phyloP scores from a whole-genome alignment of 257 asterid genomes.

The Solanum microdontum region DNA sequence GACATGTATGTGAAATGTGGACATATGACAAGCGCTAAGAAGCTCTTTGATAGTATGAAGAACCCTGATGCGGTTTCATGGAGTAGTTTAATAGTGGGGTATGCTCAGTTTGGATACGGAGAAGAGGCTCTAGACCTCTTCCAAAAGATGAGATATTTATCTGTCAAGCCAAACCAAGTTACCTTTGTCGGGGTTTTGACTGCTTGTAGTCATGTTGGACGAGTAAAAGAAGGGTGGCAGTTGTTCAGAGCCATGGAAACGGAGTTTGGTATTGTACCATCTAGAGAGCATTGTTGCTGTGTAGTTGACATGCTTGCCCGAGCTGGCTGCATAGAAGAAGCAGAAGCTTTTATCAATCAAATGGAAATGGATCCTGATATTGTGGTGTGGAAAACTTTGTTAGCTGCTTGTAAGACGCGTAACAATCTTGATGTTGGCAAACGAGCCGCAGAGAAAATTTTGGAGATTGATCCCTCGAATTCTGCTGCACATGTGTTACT shows the following conservation, averaged over 20 bases:
- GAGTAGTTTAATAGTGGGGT: conserved; percentile 64
- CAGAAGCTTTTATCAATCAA: conserved; percentile 41
- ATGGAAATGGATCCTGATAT: conserved; percentile 37
- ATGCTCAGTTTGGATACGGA: conserved; percentile 58
- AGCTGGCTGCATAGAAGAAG: conserved; percentile 46
- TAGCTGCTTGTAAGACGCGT: conserved; percentile 46
- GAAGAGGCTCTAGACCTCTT: conserved; percentile 50
- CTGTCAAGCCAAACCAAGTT: conserved; percentile 55
- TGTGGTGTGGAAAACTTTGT: conserved; percentile 57
- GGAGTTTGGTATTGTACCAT: conserved; percentile 41
- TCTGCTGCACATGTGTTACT: conserved; percentile 58
- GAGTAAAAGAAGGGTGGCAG: conserved; percentile 62
- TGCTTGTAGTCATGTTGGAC: conserved; percentile 73
- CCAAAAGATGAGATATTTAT: conserved; percentile 34
- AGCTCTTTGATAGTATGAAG: conserved; percentile 36
- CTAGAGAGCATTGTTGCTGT: conserved; percentile 61
- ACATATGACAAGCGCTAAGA: conserved; percentile 33
- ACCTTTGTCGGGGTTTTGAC: conserved; percentile 66
- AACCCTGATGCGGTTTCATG: conserved; percentile 49
- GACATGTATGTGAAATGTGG: conserved; percentile 79
- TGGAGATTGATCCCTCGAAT: conserved; percentile 45
- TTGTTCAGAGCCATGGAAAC: conserved; percentile 43
- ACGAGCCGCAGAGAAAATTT: conserved; percentile 45
- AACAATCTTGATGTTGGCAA: conserved; percentile 49
- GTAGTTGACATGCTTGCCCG: conserved; percentile 66